Evolutionary conservation across 2,329 filamentous ascomycete species (phyloP).

Genomic region (Penicillium janthinellum): DNA sequence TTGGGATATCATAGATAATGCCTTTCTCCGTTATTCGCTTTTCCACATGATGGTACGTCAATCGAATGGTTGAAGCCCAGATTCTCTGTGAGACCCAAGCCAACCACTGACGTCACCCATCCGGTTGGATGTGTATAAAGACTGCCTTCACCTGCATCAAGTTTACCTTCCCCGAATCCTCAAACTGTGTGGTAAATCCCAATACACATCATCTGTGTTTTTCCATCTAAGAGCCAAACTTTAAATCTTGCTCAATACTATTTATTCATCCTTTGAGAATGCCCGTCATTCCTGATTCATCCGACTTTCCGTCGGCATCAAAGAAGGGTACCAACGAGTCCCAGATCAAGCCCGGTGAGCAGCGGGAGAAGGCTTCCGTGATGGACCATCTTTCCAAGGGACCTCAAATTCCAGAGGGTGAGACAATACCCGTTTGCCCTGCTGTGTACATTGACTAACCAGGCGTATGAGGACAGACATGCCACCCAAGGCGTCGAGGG

Average conservation of each 20-base stretch:
- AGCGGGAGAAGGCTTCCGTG: conserved; percentile 35
- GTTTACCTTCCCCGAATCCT: neutral
- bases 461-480: conserved; percentile 33
- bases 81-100: neutral
- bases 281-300: conserved; percentile 35
- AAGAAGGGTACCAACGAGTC: conserved; percentile 24
- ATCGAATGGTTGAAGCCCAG: neutral
- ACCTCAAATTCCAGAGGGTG: conserved; percentile 47
- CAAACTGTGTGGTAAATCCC: neutral
- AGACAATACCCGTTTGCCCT: conserved; percentile 20
- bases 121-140: conserved; percentile 16
- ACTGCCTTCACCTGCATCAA: neutral
- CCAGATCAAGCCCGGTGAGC: conserved; percentile 34
- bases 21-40: no score
- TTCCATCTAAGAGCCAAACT: neutral
- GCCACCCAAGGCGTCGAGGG: conserved; percentile 56
- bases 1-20: no score
- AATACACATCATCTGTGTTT: neutral
- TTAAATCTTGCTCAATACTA: neutral
- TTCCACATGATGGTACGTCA: no score
- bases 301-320: conserved; percentile 25
- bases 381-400: conserved; percentile 46
- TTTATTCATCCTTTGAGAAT: conserved; percentile 19
- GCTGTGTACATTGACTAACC: neutral
- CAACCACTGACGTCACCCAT: conserved; percentile 25